These are phyloP conservation scores for Juglanconis sp. DNA, from an alignment of 2,329 filamentous ascomycete species.

Conservation along the genomic window DNA sequence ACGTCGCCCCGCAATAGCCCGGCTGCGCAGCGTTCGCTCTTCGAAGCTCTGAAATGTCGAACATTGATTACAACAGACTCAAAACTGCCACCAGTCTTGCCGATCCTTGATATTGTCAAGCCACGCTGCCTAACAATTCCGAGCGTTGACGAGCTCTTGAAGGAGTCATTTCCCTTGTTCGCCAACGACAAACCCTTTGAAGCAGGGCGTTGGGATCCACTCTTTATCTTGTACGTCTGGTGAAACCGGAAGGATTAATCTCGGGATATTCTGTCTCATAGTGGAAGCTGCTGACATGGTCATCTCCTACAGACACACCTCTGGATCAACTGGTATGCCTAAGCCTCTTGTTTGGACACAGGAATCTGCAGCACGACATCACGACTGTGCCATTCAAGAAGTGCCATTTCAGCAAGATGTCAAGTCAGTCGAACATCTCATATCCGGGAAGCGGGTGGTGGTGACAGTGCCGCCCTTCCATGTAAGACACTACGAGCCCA, in stretches of 20 bases:
- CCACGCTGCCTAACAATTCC: slow-evolving; percentile 25
- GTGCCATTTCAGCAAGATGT: neutral
- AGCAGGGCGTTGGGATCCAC: slow-evolving; percentile 18
- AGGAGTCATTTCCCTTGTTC: slow-evolving; percentile 11
- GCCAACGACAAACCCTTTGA: slow-evolving; percentile 20
- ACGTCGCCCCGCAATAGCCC: slow-evolving; percentile 36
- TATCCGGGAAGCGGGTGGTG: slow-evolving; percentile 29
- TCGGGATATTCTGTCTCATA: no score
- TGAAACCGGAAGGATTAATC: neutral
- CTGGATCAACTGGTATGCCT: slow-evolving; percentile 29
- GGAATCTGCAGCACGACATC: slow-evolving; percentile 21
- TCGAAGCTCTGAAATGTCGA: slow-evolving; percentile 28
- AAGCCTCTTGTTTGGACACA: slow-evolving; percentile 30
- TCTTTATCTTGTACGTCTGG: slow-evolving; percentile 24
- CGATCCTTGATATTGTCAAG: slow-evolving; percentile 24
- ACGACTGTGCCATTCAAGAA: slow-evolving; percentile 1
- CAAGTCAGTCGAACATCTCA: slow-evolving; percentile 22
- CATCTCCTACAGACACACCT: slow-evolving; percentile 26
- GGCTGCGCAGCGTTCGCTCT: slow-evolving; percentile 29
- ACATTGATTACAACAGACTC: slow-evolving; percentile 28
- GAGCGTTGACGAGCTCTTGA: slow-evolving; percentile 27
- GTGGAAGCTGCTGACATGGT: neutral
- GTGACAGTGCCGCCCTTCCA: slow-evolving; percentile 35
- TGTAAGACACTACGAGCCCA: neutral
- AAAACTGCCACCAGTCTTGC: slow-evolving; percentile 18